phyloP scores from a whole-genome alignment of 345 rosid species.

The Aquilaria yunnanensis region DNA sequence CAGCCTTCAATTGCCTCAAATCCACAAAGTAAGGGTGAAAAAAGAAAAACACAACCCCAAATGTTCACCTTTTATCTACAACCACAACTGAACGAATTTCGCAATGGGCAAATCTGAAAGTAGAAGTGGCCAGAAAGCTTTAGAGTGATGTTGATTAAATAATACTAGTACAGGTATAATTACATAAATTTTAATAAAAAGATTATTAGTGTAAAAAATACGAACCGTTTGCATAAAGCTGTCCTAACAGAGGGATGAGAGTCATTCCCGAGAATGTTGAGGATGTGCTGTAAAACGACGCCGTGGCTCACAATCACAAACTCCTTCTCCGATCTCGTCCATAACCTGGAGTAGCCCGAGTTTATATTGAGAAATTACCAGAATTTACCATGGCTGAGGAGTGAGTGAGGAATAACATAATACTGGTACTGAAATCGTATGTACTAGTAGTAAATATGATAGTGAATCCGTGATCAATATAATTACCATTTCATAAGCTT shows the following conservation, averaged over 20 bases:
- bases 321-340: slow-evolving; percentile 74
- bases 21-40: background rate
- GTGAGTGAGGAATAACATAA: too few relatives aligned
- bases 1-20: background rate
- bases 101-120: slow-evolving; percentile 47
- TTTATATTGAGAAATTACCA: too few relatives aligned
- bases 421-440: too few relatives aligned
- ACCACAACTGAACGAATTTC: slow-evolving; percentile 49
- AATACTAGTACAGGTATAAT: too few relatives aligned
- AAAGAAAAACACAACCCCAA: background rate
- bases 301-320: slow-evolving; percentile 77
- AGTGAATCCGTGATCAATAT: too few relatives aligned
- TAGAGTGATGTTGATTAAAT: too few relatives aligned
- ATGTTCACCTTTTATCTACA: slow-evolving; percentile 30
- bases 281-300: slow-evolving; percentile 50
- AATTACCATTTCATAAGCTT: slow-evolving; percentile 50
- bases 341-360: slow-evolving; percentile 33
- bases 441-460: too few relatives aligned
- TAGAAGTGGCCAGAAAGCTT: background rate
- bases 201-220: background rate
- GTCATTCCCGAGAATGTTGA: slow-evolving; percentile 38
- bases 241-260: slow-evolving; percentile 14
- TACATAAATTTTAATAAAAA: too few relatives aligned
- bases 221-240: slow-evolving; percentile 33
- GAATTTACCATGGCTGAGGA: too few relatives aligned